Evolutionary conservation across 1,284 basidiomycete species (phyloP).

Genomic region (Clitocybe nebularis): DNA sequence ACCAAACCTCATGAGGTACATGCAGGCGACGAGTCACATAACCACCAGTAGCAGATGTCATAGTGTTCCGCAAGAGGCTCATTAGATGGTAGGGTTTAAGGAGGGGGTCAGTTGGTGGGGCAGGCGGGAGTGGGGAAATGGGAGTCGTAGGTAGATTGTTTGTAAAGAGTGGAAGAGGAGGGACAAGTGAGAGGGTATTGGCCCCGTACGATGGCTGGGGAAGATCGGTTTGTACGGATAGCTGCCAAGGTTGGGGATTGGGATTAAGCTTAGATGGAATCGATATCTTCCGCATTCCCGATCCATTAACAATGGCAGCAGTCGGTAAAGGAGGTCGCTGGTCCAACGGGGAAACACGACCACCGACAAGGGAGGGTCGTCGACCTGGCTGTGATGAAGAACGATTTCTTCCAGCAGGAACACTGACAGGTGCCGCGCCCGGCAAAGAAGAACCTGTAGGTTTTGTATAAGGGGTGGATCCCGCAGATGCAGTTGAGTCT

Average conservation of each 20-base stretch:
- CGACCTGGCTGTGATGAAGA: slow-evolving; percentile 69
- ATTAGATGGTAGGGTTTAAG: slow-evolving; percentile 91
- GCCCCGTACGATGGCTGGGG: slow-evolving; percentile 33
- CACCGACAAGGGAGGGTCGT: slow-evolving; percentile 50
- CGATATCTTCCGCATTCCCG: slow-evolving; percentile 50
- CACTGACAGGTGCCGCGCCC: slow-evolving; percentile 27
- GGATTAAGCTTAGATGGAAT: slow-evolving; percentile 56
- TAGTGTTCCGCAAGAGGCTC: slow-evolving; percentile 74
- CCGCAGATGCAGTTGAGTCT: slow-evolving; percentile 50
- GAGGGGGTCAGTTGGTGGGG: slow-evolving; percentile 67
- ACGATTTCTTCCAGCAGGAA: slow-evolving; percentile 44
- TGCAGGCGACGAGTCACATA: slow-evolving; percentile 87
- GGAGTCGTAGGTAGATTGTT: slow-evolving; percentile 66
- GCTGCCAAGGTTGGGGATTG: slow-evolving; percentile 37
- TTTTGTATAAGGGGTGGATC: slow-evolving; percentile 35
- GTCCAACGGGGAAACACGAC: slow-evolving; percentile 44
- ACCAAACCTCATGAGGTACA: slow-evolving; percentile 89
- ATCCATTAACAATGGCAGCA: slow-evolving; percentile 32
- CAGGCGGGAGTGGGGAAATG: slow-evolving; percentile 67
- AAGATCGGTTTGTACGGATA: slow-evolving; percentile 51
- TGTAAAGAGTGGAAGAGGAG: slow-evolving; percentile 47
- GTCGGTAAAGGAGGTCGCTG: slow-evolving; percentile 49
- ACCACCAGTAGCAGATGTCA: slow-evolving; percentile 79
- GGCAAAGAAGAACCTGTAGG: slow-evolving; percentile 41
- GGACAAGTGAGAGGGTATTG: slow-evolving; percentile 36